Conservation (phyloP, 331 rosid genomes). For the Phaseolus coccineus region DNA sequence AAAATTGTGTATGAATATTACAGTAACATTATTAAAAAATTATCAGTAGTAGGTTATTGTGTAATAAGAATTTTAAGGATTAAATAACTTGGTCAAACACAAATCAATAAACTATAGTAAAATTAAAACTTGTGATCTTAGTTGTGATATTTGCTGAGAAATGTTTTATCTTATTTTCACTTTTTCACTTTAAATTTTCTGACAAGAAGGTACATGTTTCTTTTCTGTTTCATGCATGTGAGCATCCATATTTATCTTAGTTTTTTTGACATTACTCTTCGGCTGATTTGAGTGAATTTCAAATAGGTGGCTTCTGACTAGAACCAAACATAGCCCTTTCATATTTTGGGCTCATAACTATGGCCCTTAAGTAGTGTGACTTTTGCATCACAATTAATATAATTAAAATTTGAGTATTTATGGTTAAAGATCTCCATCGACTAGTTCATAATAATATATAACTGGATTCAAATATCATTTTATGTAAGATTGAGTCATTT, state of each 20-base stretch:
- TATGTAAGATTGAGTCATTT: too few species aligned
- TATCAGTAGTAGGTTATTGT: background rate
- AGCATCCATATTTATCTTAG: background rate
- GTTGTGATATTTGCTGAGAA: background rate
- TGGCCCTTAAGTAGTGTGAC: background rate
- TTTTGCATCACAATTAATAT: background rate
- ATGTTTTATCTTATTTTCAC: constrained; percentile 1
- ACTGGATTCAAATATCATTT: too few species aligned
- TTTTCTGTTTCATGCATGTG: constrained; percentile 9
- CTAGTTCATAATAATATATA: too few species aligned
- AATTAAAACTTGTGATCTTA: background rate
- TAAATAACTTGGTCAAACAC: background rate
- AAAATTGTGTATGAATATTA: background rate
- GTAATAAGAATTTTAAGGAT: background rate
- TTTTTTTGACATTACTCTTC: constrained; percentile 11
- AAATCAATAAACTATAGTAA: background rate
- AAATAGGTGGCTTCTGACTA: background rate
- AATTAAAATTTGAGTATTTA: background rate
- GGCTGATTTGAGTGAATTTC: background rate
- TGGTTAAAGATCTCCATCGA: too few species aligned
- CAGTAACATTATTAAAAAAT: background rate
- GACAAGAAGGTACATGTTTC: background rate
- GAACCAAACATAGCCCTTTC: background rate
- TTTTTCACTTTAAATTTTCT: background rate
- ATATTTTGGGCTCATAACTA: background rate